Evolutionary conservation across 345 rosid species (phyloP).

Genomic region (Lenwebbia sp.): DNA sequence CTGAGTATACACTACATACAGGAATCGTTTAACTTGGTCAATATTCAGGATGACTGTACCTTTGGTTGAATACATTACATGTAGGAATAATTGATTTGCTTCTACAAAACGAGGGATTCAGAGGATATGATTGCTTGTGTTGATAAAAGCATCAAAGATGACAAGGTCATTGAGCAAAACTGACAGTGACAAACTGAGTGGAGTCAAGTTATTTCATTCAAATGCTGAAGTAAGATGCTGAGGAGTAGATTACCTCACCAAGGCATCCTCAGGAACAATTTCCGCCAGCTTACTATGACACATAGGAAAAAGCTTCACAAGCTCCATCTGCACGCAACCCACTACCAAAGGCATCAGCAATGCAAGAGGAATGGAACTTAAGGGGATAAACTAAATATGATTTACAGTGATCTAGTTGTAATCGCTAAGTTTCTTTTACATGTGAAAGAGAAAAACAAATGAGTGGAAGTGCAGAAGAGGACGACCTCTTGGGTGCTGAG

Average conservation of each 20-base stretch:
- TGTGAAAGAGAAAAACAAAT: not conserved
- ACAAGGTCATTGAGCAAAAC: not conserved
- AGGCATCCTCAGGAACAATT: constrained; percentile 36
- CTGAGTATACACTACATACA: not conserved
- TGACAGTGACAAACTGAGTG: not conserved
- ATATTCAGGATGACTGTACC: not conserved
- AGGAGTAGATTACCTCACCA: constrained; percentile 40
- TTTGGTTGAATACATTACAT: not conserved
- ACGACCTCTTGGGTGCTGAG: constrained; percentile 48
- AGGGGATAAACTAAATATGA: not conserved
- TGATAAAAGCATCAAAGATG: not conserved
- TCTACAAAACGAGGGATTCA: not conserved
- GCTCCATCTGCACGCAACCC: constrained; percentile 43
- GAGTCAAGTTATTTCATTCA: not conserved
- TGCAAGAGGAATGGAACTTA: not conserved
- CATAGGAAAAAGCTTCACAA: constrained; percentile 45
- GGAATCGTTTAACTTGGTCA: not conserved
- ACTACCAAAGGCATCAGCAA: not conserved
- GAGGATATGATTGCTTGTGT: not conserved
- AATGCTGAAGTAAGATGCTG: not conserved
- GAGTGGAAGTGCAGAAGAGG: not conserved
- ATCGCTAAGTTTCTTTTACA: no score
- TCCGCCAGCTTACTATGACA: constrained; percentile 87
- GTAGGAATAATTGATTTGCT: not conserved
- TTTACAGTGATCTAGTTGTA: not conserved